Evolutionary conservation across 805 yeast genomes (phyloP).

Genomic region (Ogataea nitratoaversa): DNA sequence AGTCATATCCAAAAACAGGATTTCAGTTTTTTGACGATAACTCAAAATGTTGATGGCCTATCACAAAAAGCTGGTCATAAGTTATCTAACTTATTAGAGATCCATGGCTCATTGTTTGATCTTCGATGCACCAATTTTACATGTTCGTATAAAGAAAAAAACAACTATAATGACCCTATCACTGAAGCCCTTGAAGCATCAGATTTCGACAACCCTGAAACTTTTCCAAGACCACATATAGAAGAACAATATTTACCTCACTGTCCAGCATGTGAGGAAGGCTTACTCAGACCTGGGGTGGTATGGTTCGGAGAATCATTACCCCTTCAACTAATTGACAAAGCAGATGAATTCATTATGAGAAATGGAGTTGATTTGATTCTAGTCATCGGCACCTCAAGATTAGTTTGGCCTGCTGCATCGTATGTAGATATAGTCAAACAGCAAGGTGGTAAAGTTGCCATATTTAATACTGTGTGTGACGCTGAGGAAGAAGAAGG

Average conservation of each 20-base stretch:
- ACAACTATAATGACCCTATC: constrained; percentile 54
- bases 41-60: constrained; percentile 82
- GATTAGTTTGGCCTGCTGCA: constrained; percentile 88
- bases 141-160: constrained; percentile 58
- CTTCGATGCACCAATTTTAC: constrained; percentile 71
- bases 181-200: constrained; percentile 31
- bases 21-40: constrained; percentile 55
- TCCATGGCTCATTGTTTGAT: constrained; percentile 77
- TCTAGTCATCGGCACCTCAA: constrained; percentile 81
- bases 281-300: constrained; percentile 78
- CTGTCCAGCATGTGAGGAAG: constrained; percentile 72
- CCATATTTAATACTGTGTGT: constrained; percentile 73
- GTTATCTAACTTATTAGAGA: constrained; percentile 48
- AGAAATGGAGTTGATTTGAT: constrained; percentile 60
- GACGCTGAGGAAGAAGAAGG: constrained; percentile 41
- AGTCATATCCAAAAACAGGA: constrained; percentile 33
- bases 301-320: constrained; percentile 94
- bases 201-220: constrained; percentile 8
- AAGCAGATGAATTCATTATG: constrained; percentile 68
- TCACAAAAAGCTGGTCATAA: constrained; percentile 63
- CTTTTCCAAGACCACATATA: constrained; percentile 36
- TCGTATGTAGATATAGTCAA: constrained; percentile 79
- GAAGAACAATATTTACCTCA: constrained; percentile 55
- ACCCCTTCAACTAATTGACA: constrained; percentile 57
- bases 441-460: constrained; percentile 74